phyloP scores from a whole-genome alignment of 768 basidiomycete genomes.

The Dioszegia hungarica region DNA sequence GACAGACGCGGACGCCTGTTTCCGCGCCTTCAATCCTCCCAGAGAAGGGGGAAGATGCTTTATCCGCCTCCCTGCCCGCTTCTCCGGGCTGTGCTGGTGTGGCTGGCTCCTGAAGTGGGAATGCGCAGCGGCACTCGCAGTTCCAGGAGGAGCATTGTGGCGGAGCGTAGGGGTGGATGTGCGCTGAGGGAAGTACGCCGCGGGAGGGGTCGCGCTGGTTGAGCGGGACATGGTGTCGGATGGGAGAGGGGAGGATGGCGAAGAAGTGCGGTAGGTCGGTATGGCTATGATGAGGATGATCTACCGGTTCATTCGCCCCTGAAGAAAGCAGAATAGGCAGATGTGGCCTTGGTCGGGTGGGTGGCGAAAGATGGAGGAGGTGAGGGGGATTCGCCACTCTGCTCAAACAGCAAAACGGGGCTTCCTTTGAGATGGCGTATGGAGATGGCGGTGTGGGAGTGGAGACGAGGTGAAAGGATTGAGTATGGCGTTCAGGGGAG shows the following conservation, averaged over 20 bases:
- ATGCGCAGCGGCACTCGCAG: no score
- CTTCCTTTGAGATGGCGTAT: neutral
- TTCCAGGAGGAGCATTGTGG: conserved; percentile 27
- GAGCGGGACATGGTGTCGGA: conserved; percentile 32
- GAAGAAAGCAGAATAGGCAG: neutral
- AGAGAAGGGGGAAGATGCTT: conserved; percentile 9
- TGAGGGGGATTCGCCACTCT: neutral
- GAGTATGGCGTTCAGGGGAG: neutral
- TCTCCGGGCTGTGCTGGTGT: conserved; percentile 1
- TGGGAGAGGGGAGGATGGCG: conserved; percentile 31
- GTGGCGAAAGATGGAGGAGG: neutral
- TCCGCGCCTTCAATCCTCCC: neutral
- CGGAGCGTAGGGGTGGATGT: conserved; percentile 34
- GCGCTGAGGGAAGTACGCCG: conserved; percentile 38
- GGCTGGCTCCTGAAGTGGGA: no score
- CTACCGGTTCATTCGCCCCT: conserved; percentile 44
- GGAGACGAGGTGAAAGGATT: neutral
- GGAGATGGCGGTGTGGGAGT: neutral
- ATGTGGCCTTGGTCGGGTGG: no score
- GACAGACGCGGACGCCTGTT: no score
- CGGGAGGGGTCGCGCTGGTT: conserved; percentile 35
- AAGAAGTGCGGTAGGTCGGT: conserved; percentile 39
- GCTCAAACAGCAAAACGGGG: neutral
- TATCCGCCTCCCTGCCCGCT: conserved; percentile 7
- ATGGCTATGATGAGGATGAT: conserved; percentile 30